These are phyloP conservation scores for Zygoascus bituminiphila DNA, from an alignment of 805 yeast species.

Conservation along the genomic window DNA sequence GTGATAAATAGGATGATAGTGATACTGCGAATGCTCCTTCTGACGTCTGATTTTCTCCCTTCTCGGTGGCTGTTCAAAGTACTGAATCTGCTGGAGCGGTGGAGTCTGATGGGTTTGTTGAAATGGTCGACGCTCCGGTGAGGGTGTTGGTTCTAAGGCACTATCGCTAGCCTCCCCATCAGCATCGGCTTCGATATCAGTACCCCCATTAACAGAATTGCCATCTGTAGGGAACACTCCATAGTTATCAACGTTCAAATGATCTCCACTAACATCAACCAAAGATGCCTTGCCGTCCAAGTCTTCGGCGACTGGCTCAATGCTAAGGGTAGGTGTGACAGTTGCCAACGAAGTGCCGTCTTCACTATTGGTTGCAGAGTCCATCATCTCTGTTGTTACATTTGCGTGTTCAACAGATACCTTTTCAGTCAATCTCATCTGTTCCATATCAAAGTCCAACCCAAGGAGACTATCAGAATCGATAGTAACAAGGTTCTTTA, in stretches of 20 bases:
- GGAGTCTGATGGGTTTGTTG: slow-evolving; percentile 3
- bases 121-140: neutral
- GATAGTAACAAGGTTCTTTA: slow-evolving; percentile 2
- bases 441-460: slow-evolving; percentile 11
- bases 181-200: neutral
- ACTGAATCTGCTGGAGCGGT: neutral
- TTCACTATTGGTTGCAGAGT: neutral
- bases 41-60: neutral
- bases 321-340: neutral
- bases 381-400: neutral
- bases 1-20: slow-evolving; percentile 16
- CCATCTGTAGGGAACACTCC: neutral
- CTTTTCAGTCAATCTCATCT: neutral
- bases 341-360: neutral
- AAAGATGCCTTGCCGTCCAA: neutral
- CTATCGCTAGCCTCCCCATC: neutral
- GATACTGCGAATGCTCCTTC: slow-evolving; percentile 6
- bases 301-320: neutral
- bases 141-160: neutral
- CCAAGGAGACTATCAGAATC: slow-evolving; percentile 2
- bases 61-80: neutral
- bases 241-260: neutral
- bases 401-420: neutral
- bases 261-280: neutral
- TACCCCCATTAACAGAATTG: neutral